Evolutionary conservation across 148 eudicot species (phyloP).

Genomic region (Chenopodium berlandieri): DNA sequence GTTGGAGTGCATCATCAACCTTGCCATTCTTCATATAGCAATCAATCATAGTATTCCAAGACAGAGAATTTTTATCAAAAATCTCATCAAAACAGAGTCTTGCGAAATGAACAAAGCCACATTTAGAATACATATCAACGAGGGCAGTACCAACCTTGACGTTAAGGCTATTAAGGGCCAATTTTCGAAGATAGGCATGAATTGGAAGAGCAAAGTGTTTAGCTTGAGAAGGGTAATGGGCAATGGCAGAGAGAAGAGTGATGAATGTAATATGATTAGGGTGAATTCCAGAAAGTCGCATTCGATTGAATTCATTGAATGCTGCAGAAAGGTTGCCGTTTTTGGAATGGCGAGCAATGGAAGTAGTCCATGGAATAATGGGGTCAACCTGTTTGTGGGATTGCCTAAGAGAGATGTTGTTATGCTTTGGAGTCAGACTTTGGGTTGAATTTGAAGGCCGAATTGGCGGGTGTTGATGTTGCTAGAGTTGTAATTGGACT

Average conservation of each 20-base stretch:
- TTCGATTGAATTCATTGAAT: constrained; percentile 38
- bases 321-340: constrained; percentile 51
- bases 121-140: constrained; percentile 63
- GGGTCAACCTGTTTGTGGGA: constrained; percentile 36
- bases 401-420: constrained; percentile 13
- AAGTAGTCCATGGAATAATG: constrained; percentile 60
- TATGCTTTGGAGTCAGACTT: constrained; percentile 11
- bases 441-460: constrained; percentile 7
- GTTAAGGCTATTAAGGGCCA: constrained; percentile 46
- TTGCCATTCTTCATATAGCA: constrained; percentile 65
- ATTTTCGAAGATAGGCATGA: constrained; percentile 53
- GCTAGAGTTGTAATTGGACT: background rate
- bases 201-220: constrained; percentile 36
- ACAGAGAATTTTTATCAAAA: constrained; percentile 43
- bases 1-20: constrained; percentile 43
- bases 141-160: constrained; percentile 68
- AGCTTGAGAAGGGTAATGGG: constrained; percentile 40
- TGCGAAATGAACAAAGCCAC: constrained; percentile 43
- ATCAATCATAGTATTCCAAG: constrained; percentile 78
- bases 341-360: constrained; percentile 51
- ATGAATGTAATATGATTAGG: constrained; percentile 72
- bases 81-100: constrained; percentile 50
- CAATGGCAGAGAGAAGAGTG: constrained; percentile 63
- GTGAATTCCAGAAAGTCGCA: constrained; percentile 48
- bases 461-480: constrained; percentile 14